Evolutionary conservation across 345 rosid genomes (phyloP), one percentile per base, ranked within the genome.

Genomic region (Psidium friedrichsthalianum): DNA sequence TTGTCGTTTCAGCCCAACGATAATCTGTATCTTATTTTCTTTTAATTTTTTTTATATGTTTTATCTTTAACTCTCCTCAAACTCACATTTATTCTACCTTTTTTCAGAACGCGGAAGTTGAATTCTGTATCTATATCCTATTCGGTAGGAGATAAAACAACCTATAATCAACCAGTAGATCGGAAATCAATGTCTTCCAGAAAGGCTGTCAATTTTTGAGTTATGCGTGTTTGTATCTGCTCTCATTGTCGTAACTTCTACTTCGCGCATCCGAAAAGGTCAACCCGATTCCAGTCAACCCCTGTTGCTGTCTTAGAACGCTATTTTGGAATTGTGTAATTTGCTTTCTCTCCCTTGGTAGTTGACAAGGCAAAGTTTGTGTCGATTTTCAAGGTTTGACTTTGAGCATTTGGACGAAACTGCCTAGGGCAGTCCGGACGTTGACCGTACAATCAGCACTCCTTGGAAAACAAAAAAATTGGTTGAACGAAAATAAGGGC

Each of bases 1-100:
- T 0, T 2, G 29, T 7, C 5, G 11, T 15, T 29, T 15, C 42
- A 0, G 1, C 22, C 3, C 42, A 8, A 29, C 4, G 42, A 61
- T 61, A 29, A 61, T 61, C 1, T 3, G 20, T 27, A 61, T 36
- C 36, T 36, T 36, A 36, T 36, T 36, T 36, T 36, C 36, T 36
- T 36, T 36, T 36, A 36, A 2, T 36, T 36, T 36, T 36, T 36
- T 36, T 36, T 2, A 36, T 36, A 36, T 36, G 36, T 36, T 36
- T 3, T 3, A 36, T 36, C 36, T 36, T 36, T 36, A 36, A 36
- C 36, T 36, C 36, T 36, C 36, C 3, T 36, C 3, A 2, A 36
- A 2, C 36, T 36, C 36, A 36, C 36, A 2, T 36, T 36, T 36
- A 36, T 36, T 36, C 36, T 3, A 36, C 2, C 3, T 36, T 36